These are phyloP conservation scores for Rubia tinctorum DNA, from an alignment of 305 asterid genomes.

Conservation along the genomic window DNA sequence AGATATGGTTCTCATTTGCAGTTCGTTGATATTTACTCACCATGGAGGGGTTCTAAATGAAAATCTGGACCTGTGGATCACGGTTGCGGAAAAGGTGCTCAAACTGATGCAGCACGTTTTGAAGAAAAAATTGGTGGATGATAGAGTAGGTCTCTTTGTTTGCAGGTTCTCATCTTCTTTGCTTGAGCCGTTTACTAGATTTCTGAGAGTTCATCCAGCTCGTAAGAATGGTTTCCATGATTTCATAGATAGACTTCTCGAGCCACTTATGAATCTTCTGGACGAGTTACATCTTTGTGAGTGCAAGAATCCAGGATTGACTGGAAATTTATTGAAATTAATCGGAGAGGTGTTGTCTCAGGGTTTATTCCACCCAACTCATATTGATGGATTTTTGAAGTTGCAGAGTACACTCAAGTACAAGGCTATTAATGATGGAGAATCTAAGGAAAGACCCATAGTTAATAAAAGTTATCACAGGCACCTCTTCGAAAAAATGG, in stretches of 20 bases:
- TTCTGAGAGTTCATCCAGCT: constrained; percentile 72
- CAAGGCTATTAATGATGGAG: constrained; percentile 41
- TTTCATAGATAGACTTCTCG: constrained; percentile 76
- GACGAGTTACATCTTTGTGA: constrained; percentile 41
- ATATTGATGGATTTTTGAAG: constrained; percentile 72
- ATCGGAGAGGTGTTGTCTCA: constrained; percentile 74
- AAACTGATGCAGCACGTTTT: constrained; percentile 45
- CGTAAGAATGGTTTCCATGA: constrained; percentile 65
- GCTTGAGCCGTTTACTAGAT: constrained; percentile 75
- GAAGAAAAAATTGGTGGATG: constrained; percentile 39
- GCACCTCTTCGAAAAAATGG: constrained; percentile 78
- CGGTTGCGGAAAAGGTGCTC: constrained; percentile 44
- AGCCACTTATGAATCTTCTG: constrained; percentile 59
- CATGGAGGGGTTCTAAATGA: constrained; percentile 76
- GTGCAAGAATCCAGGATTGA: constrained; percentile 35
- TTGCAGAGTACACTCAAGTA: constrained; percentile 53
- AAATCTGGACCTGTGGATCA: constrained; percentile 70
- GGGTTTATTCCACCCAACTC: constrained; percentile 82
- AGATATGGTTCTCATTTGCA: constrained; percentile 51
- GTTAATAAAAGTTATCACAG: constrained; percentile 85
- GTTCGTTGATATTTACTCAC: constrained; percentile 55
- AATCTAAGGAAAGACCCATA: constrained; percentile 40
- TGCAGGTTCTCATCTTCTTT: constrained; percentile 48
- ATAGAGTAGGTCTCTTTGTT: constrained; percentile 41
- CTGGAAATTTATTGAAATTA: constrained; percentile 38